Evolutionary conservation across 1,139 yeast species (phyloP).

Genomic region (Geotrichum macrosporum): DNA sequence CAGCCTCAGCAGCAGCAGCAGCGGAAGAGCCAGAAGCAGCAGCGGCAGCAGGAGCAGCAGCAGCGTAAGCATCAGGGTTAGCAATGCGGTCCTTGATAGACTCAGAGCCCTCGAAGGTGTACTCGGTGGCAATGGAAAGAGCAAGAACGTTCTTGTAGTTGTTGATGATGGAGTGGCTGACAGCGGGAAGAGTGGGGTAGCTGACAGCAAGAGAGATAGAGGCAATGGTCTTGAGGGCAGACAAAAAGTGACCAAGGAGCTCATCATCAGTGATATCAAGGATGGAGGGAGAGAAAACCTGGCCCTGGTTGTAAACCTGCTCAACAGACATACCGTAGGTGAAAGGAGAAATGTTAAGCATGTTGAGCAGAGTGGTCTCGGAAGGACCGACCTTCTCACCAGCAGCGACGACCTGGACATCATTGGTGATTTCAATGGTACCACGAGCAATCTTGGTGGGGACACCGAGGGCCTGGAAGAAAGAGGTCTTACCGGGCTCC

Average conservation of each 20-base stretch:
- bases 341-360: slow-evolving; percentile 99
- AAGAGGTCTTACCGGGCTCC: slow-evolving; percentile 99
- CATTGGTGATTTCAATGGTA: slow-evolving; percentile 98
- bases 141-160: slow-evolving; percentile 99
- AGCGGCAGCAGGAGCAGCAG: slow-evolving; percentile 87
- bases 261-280: slow-evolving; percentile 98
- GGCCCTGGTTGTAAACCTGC: slow-evolving; percentile 98
- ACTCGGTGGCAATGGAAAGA: slow-evolving; percentile 95
- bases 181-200: slow-evolving; percentile 99
- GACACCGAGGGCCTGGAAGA: slow-evolving; percentile 99
- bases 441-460: slow-evolving; percentile 99
- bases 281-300: slow-evolving; percentile 93
- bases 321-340: slow-evolving; percentile 96
- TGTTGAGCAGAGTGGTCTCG: slow-evolving; percentile 97
- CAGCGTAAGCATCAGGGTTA: slow-evolving; percentile 99
- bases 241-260: slow-evolving; percentile 84
- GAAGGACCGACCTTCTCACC: slow-evolving; percentile 96
- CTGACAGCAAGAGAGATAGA: slow-evolving; percentile 94
- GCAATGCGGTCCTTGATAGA: slow-evolving; percentile 98
- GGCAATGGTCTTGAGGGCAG: slow-evolving; percentile 92
- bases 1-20: slow-evolving; percentile 67
- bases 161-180: slow-evolving; percentile 98
- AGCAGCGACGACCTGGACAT: slow-evolving; percentile 88
- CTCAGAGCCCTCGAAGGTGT: slow-evolving; percentile 99
- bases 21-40: slow-evolving; percentile 60